phyloP scores from a whole-genome alignment of 2,329 filamentous ascomycete species.

The Dothiorella sarmentorum region DNA sequence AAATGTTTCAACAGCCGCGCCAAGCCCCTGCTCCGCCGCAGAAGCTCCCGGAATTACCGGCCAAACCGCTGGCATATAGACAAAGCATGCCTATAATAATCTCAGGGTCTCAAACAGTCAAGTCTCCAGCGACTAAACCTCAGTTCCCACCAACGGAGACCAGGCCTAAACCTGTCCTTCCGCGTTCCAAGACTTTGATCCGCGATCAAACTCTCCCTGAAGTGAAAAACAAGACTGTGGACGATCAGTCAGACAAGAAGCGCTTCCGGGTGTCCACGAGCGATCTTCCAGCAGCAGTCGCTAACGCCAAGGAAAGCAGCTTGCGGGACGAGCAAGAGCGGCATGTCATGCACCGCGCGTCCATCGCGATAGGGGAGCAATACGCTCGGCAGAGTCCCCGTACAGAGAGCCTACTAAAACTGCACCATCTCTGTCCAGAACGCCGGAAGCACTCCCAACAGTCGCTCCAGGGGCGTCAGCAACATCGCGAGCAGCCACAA shows the following conservation, averaged over 20 bases:
- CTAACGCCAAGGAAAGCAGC: neutral
- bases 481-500: too few relatives aligned
- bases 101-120: neutral
- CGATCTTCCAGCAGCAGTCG: neutral
- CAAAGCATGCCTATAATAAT: slow-evolving; percentile 9
- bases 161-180: neutral
- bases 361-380: neutral
- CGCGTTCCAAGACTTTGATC: neutral
- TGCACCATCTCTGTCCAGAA: neutral
- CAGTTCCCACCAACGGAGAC: neutral
- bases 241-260: neutral
- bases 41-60: neutral
- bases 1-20: slow-evolving; percentile 3
- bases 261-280: neutral
- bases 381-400: too few relatives aligned
- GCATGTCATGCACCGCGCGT: neutral
- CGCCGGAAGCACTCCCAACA: too few relatives aligned
- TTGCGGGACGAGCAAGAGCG: neutral
- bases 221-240: neutral
- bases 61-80: slow-evolving; percentile 1
- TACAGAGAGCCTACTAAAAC: too few relatives aligned
- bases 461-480: slow-evolving; percentile 29
- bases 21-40: neutral
- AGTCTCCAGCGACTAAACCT: neutral
- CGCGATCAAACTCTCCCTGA: neutral